Percentiles rank a stretch among this genome's conserved stretches.
These are phyloP conservation scores for Fusarium abutilonis DNA, from an alignment of 2,329 filamentous ascomycete genomes.

Conservation along the genomic window DNA sequence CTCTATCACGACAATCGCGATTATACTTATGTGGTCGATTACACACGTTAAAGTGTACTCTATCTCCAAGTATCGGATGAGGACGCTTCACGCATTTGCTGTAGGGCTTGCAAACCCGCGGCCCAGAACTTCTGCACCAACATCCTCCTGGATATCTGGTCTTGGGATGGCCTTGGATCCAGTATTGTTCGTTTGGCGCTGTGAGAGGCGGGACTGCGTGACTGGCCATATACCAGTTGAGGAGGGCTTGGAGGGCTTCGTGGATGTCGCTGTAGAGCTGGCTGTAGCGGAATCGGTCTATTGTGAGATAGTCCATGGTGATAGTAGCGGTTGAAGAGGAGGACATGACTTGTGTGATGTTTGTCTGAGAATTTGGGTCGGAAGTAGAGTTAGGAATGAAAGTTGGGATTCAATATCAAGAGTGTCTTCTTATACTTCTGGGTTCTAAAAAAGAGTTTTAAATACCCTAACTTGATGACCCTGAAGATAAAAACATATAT, in stretches of 20 bases:
- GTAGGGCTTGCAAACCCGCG: neutral
- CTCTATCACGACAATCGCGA: neutral
- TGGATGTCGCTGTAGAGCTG: conserved; percentile 14
- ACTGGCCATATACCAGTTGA: neutral
- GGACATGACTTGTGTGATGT: too few species aligned
- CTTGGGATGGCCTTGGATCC: neutral
- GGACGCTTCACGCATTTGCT: accelerated
- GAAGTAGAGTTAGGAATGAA: neutral
- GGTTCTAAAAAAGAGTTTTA: neutral
- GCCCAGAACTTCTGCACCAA: neutral
- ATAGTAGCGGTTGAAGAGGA: too few species aligned
- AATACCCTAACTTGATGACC: neutral
- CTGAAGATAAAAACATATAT: too few species aligned
- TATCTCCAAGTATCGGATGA: neutral
- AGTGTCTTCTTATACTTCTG: neutral
- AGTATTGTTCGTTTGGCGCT: conserved; percentile 5
- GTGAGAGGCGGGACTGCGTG: neutral
- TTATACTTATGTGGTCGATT: neutral
- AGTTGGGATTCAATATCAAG: neutral
- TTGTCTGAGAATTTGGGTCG: neutral
- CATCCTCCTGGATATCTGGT: neutral
- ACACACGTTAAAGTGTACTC: conserved; percentile 5
- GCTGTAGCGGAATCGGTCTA: neutral
- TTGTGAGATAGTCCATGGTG: neutral
- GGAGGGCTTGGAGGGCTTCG: conserved; percentile 11